Base-by-base conservation (phyloP, 2,329 filamentous ascomycete genomes). In the Alternaria ventricosa region DNA sequence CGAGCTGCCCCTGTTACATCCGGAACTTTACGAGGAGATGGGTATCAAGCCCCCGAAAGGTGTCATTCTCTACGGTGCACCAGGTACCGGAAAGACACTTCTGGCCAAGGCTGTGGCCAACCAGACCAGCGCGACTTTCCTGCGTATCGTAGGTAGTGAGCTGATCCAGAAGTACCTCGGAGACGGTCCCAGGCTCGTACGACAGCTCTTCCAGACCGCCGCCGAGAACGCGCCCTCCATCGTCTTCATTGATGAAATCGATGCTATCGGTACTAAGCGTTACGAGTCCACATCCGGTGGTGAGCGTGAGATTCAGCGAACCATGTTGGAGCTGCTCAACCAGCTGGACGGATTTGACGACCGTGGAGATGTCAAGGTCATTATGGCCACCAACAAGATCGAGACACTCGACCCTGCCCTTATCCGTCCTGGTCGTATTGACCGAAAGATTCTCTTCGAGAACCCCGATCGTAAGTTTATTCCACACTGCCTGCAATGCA, bases 371-470 rank as follows among this genome's bases (percentile, higher is more conserved):
- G 95, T 99, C 82, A 99, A 99, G 86, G 96, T 99, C 66, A 95
- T 99, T 81, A 98, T 99, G 94, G 96, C 96, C 12, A 99, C 96
- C 71, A 99, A 99, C 89, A 99, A 99, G 88, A 99, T 99, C 72
- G 96, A 99, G 72, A 97, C 93, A 5, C 87, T 99, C 27, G 96
- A 99, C 78, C 96, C 96, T 59, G 96, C 96, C 18, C 86, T 99
- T 72, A 99, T 99, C 78, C 91, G 96, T 71, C 96, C 96, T 47
- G 96, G 96, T 68, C 94, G 96, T 87, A 99, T 99, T 81, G 96
- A 99, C 82, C 91, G 96, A 74, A 99, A 99, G 88, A 99, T 99
- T 79, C 84, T 91, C 68, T 91, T 91, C 68, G 89, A 91, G 82
- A 91, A 90, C 75, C 89, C 89, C 23, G 89, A 91, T 72, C 88